Evolutionary conservation across 2,329 filamentous ascomycete genomes (phyloP), one percentile per base, ranked within the genome.

Genomic region (Trichoderma citrinoviride): DNA sequence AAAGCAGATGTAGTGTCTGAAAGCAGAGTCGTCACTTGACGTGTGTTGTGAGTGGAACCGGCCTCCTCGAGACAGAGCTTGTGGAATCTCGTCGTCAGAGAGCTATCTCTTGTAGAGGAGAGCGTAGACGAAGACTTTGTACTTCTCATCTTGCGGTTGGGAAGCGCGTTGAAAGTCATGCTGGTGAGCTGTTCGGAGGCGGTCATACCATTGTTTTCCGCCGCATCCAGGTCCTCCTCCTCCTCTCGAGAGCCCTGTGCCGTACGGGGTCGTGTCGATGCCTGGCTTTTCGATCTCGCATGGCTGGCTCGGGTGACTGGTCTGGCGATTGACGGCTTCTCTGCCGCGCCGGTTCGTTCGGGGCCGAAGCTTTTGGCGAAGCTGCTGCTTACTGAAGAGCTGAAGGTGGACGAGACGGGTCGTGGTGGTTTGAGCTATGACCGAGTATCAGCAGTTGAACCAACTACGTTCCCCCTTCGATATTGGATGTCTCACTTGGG

Each of bases 331-430:
- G 85, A 80, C 3, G 84, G 80, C 61, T 85, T 83, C 74, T 80
- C 76, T 66, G 77, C 71, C 5, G 76, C 69, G 6, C 78, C 75
- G 15, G 83, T 79, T 68, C 86, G 82, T 15, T 80, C 81, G 14
- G 82, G 80, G 1, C 87, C 86, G 29, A 87, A 74, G 70, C 85
- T 89, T 67, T 81, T 84, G 15, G 84, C 81, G 67, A 87, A 87
- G 67, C 79, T 81, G 67, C 79, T 81, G 67, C 77, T 81, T 61
- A 78, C 77, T 5, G 75, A 71, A 25, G 72, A 23, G 21, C 54
- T 61, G 8, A 67, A 52, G 27, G 61, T 69, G 55, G 78, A 77
- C 54, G 75, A 77, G 70, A 77, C 76, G 71, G 78, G 77, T 67
- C 81, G 78, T 40, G 76, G 76, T 40, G 70, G 74, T 66, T 78